Base-by-base conservation (phyloP, 1,284 basidiomycete species). In the Ustilago hordei region DNA sequence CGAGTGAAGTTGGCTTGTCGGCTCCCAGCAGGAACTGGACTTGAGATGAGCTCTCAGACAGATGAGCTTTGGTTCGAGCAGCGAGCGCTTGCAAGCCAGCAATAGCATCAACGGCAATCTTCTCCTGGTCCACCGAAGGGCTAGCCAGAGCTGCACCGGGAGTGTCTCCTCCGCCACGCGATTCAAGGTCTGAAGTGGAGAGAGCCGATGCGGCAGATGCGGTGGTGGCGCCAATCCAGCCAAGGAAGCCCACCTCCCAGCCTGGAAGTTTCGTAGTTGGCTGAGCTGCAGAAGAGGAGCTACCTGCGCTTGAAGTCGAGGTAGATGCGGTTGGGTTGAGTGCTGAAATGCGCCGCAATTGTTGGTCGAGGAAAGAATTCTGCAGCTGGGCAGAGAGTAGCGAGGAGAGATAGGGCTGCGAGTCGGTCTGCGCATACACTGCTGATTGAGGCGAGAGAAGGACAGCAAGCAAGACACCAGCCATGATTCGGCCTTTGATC, bases 241-340 rank as follows among this genome's bases (percentile, higher is more conserved):
- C 72, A 11, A 78, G 62, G 54, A 80, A 72, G 6, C 78, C 78
- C 0, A 78, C 69, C 38, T 73, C 60, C 78, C 78, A 80, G 43
- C 78, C 78, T 4, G 78, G 78, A 8, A 80, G 58, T 4, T 57
- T 55, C 11, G 68, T 72, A 1, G 75, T 80, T 31, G 78, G 72
- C 31, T 78, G 67, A 28, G 70, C 57, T 31, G 61, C 63, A 8
- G 56, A 52, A 0, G 62, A 31, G 6, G 68, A 60, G 12, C 43
- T 55, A 3, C 43, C 43, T n/a, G 6, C 28, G 11, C 13, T 19
- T 32, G 48, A 45, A 19, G 43, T 13, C 3, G 48, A 32, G 28
- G n/a, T 36, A 7, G 72, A 67, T 15, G 68, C 71, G 1, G 73
- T 52, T 28, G 69, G 65, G 32, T 71, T 72, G 57, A 80, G 75